phyloP scores from a whole-genome alignment of 495 filamentous ascomycete genomes.

The Penicillium salamii region DNA sequence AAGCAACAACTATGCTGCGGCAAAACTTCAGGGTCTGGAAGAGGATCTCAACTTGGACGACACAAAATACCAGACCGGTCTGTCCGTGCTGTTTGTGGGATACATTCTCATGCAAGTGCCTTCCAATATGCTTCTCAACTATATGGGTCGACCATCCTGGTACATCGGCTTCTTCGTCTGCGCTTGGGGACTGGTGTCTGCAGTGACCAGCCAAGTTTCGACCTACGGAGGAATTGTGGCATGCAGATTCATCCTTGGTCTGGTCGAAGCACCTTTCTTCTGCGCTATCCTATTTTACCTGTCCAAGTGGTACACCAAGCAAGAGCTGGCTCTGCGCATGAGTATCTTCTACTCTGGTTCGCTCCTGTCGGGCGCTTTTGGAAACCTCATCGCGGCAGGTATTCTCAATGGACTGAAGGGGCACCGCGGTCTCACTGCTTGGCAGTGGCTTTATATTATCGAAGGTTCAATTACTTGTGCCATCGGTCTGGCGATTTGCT shows the following conservation, averaged over 20 bases:
- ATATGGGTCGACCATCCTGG: slow-evolving; percentile 47
- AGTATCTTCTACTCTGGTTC: slow-evolving; percentile 67
- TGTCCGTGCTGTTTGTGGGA: slow-evolving; percentile 53
- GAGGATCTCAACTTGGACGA: slow-evolving; percentile 39
- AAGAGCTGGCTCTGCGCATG: slow-evolving; percentile 56
- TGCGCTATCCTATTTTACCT: slow-evolving; percentile 53
- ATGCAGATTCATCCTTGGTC: slow-evolving; percentile 50
- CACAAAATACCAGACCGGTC: slow-evolving; percentile 45
- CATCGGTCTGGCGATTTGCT: slow-evolving; percentile 37
- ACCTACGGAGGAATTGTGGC: slow-evolving; percentile 53
- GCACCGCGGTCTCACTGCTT: slow-evolving; percentile 39
- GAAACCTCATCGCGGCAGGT: slow-evolving; percentile 59
- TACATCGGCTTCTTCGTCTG: slow-evolving; percentile 51
- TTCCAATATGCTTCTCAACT: slow-evolving; percentile 59
- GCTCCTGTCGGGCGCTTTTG: slow-evolving; percentile 61
- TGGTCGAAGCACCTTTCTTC: slow-evolving; percentile 54
- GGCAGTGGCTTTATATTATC: slow-evolving; percentile 55
- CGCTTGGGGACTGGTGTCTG: slow-evolving; percentile 53
- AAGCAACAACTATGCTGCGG: slow-evolving; percentile 56
- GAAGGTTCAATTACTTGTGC: slow-evolving; percentile 42
- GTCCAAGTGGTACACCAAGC: slow-evolving; percentile 59
- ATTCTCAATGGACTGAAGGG: slow-evolving; percentile 43
- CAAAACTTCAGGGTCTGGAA: slow-evolving; percentile 52
- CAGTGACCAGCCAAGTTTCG: slow-evolving; percentile 50
- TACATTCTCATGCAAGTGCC: slow-evolving; percentile 57